phyloP scores from a whole-genome alignment of 2,329 filamentous ascomycete genomes.

The Apiospora saccharicola region DNA sequence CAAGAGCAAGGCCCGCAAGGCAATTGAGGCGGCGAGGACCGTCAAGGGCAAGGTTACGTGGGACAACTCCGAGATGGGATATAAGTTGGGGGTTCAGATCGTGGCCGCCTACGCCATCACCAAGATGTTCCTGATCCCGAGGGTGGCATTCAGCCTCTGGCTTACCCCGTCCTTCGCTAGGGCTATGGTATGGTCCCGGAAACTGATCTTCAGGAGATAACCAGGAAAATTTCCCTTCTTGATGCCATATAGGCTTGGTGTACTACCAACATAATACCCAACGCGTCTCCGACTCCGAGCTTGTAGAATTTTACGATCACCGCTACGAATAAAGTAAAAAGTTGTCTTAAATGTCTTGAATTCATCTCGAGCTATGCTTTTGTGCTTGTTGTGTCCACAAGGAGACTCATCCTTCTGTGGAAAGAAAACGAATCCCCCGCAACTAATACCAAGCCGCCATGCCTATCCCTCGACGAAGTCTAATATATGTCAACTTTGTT shows the following conservation, averaged over 20 bases:
- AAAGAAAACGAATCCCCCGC: neutral
- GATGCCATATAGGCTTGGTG: neutral
- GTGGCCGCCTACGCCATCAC: conserved; percentile 91
- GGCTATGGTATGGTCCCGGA: conserved; percentile 56
- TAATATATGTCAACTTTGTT: conserved; percentile 23
- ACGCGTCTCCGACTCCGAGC: neutral
- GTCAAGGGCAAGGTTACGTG: conserved; percentile 37
- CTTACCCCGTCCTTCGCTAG: conserved; percentile 92
- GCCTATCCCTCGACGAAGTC: neutral
- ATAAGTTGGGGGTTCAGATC: conserved; percentile 70
- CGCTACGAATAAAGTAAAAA: neutral
- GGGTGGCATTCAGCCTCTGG: conserved; percentile 83
- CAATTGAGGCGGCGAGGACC: conserved; percentile 35
- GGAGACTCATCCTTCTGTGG: neutral
- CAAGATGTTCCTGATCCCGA: conserved; percentile 80
- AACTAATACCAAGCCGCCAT: conserved; percentile 5
- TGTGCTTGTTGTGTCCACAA: neutral
- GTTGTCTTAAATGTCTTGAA: conserved; percentile 2
- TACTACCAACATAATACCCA: neutral
- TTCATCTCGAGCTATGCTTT: conserved; percentile 12
- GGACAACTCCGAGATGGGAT: conserved; percentile 44
- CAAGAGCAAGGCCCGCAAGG: conserved; percentile 31
- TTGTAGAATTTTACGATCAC: neutral
- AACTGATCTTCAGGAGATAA: conserved; percentile 34
- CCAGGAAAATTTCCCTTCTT: neutral